Base-by-base conservation (phyloP, 140 eudicot species). In the Cichorium intybus region DNA sequence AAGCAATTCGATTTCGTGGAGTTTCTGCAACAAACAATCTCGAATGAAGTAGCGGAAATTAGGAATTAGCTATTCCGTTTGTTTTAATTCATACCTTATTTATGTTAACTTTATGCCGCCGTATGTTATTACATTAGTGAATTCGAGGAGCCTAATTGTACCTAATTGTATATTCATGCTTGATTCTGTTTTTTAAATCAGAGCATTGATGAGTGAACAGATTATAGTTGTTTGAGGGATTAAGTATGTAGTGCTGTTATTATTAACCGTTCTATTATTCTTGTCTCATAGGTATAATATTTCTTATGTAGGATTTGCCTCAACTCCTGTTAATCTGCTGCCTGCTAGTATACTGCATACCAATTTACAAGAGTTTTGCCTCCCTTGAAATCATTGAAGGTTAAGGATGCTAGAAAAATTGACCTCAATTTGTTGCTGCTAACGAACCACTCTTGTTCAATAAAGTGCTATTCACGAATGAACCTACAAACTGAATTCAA, bases 401-500 rank as follows among this genome's bases (percentile, higher is more conserved):
- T 15, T 31, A 53, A 58, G 51, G 29, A 49, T 27, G 10, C 50
- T 26, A 26, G 39, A 27, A 54, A 53, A 18, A 24, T 58, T 64
- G 53, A 27, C 31, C 64, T 37, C 28, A 22, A 33, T 71, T 14
- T 37, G 24, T 26, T 54, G 57, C 47, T 27, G 31, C 14, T 7
- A 24, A 6, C n/a, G 24, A 35, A 46, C 14, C 33, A 37, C 9
- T 27, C 18, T 35, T 61, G 51, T 29, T 59, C 45, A 69, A 59
- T 48, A 28, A 53, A 60, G 65, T 27, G 35, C 59, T n/a, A 9
- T 50, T 41, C 57, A 27, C 52, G 59, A 57, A 75, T 77, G 95
- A 82, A 67, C 64, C 58, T 68, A 11, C 84, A 71, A 24, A 68
- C 78, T 76, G 84, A 81, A 74, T 64, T 76, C 34, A 33, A 66